Base-by-base conservation (phyloP, 768 basidiomycete genomes). In the Tephrocybe sp. region DNA sequence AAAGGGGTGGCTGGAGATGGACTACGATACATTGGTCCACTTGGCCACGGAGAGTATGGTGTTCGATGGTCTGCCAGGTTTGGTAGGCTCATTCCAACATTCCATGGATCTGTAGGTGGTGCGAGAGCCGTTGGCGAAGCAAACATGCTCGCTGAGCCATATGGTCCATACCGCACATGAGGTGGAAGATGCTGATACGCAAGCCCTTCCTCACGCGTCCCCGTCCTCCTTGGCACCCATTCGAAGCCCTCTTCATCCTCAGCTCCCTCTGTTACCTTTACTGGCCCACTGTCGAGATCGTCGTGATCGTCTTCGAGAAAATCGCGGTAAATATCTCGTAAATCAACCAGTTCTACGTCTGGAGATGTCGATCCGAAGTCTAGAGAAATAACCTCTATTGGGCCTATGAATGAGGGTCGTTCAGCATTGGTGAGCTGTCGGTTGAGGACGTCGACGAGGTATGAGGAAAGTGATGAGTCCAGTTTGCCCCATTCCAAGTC, bases 401-500 rank as follows among this genome's bases (percentile, higher is more conserved):
- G 93, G 2, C 97, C 97, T 32, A 99, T 90, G 68, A 95, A 98
- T 9, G 93, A 93, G 0, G 96, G 97, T n/a, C 91, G 73, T 26
- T 81, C 69, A 2, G 86, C 82, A 43, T 70, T 78, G 5, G 78
- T 63, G 20, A 99, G 86, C 51, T 92, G 88, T 51, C 74, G 73
- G 72, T 97, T 94, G 62, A 99, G 85, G 41, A 86, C 63, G 33
- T 81, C 76, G 51, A 94, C 79, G 51, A 95, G 77, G 25, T 77
- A 77, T 15, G 73, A 73, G 7, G 93, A 79, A 10, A 97, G 79
- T 1, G 84, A 78, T 18, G 78, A 67, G 69, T 93, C 86, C 55
- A 98, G 83, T 58, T 85, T 84, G 58, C 73, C 70, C 95, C 96
- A 99, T 74, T 96, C 91, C 48, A 99, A 73, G 73, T 98, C 96